Evolutionary conservation across 1,284 basidiomycete genomes (phyloP), one percentile per base, ranked within the genome.

Genomic region (Cryptococcus sp.): DNA sequence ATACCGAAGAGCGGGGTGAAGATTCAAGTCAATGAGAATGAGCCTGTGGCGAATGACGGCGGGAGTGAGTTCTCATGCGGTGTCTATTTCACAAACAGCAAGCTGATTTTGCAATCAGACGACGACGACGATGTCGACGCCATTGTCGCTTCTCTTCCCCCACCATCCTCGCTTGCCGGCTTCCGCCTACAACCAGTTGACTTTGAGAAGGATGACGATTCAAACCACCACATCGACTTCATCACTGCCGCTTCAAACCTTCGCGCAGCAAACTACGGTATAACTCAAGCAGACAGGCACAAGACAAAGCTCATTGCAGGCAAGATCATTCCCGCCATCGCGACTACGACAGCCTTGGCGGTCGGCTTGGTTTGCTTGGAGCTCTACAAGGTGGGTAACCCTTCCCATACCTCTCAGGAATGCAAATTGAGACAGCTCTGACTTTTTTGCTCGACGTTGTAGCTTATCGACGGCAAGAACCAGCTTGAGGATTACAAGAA

Each of bases 161-260:
- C 88, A 19, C 92, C 93, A 2, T 89, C 91, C 4, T 91, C 91
- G 19, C 81, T 99, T 47, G 93, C 91, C 40, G 96, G 96, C 34
- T 98, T 95, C 81, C 89, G 95, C 59, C 84, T 99, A 57, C 89
- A 84, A 58, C 92, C 96, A 4, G 93, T 95, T 55, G 94, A 98
- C 74, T 99, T 99, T 72, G 96, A 99, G 82, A 99, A 99, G 82
- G 96, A 99, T 76, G 95, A 99, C 73, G 96, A 99, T 77, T 86
- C 87, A 44, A 99, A 99, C 80, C 86, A 91, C 80, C 96, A 99
- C 80, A 98, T 99, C 75, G 96, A 97, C 80, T 99, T 99, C 79
- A 97, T 99, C 80, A 97, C 94, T 39, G 91, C 96, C 6, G 91
- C 96, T 3, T 97, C 95, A 51, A 99, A 99, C 81, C 83, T 99